A percentile compares a stretch with the other conserved stretches of the same genome.
Evolutionary conservation across 83 land plant species (phyloP).

Genomic region (Larix sibirica): DNA sequence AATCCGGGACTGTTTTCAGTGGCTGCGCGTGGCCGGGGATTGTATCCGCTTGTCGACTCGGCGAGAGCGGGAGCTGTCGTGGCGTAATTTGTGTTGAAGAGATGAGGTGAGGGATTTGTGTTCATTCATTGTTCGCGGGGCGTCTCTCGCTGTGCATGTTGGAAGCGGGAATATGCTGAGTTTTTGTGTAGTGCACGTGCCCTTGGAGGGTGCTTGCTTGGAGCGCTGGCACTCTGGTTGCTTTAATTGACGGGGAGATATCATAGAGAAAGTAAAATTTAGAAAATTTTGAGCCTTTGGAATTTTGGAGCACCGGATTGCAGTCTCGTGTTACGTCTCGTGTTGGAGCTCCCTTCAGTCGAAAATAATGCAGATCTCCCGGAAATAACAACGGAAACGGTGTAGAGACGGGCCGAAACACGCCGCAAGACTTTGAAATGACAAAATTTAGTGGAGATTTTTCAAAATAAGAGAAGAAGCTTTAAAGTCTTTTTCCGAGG

Average conservation of each 20-base stretch:
- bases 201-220: not conserved
- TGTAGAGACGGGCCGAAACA: too few relatives aligned
- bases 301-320: not conserved
- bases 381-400: not conserved
- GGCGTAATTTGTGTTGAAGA: not conserved
- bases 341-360: conserved; percentile 11
- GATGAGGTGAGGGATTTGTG: not conserved
- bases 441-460: not conserved
- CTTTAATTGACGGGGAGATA: too few relatives aligned
- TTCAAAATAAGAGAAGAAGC: not conserved
- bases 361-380: not conserved
- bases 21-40: conserved; percentile 7
- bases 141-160: not conserved
- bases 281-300: not conserved
- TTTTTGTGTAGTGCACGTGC: not conserved
- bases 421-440: not conserved
- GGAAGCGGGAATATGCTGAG: conserved; percentile 8
- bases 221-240: not conserved
- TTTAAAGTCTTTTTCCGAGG: not conserved
- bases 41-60: not conserved
- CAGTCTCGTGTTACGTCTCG: not conserved
- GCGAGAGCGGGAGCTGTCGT: not conserved
- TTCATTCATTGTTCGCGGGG: not conserved
- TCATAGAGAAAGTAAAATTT: not conserved
- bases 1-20: not conserved